Evolutionary conservation across 306 rosid species (phyloP).

Genomic region (Erythrophleum fordii): DNA sequence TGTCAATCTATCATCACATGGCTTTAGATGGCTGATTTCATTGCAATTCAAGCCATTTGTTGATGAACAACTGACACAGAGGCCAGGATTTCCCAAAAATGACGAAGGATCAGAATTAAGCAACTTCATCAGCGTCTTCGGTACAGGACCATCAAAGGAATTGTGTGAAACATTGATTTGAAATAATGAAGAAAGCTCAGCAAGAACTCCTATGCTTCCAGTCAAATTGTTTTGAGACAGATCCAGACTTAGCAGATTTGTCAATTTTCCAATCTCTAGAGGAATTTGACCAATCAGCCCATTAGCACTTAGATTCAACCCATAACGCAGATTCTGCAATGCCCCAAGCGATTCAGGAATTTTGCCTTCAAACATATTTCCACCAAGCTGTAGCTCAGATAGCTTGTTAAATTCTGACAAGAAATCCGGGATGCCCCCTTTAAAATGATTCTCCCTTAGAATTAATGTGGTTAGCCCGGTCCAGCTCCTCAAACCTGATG

Average conservation of each 20-base stretch:
- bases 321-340: constrained; percentile 52
- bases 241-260: constrained; percentile 51
- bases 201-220: constrained; percentile 60
- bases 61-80: constrained; percentile 58
- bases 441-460: constrained; percentile 67
- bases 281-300: constrained; percentile 73
- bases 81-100: constrained; percentile 63
- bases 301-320: constrained; percentile 79
- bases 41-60: constrained; percentile 49
- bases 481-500: constrained; percentile 67
- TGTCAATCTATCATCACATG: constrained; percentile 51
- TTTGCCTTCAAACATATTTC: constrained; percentile 71
- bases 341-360: constrained; percentile 72
- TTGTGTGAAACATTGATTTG: constrained; percentile 68
- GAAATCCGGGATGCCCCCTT: constrained; percentile 66
- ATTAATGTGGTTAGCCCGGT: constrained; percentile 48
- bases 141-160: constrained; percentile 67
- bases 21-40: constrained; percentile 41
- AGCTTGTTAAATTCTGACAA: constrained; percentile 54
- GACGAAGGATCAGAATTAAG: constrained; percentile 52
- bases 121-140: constrained; percentile 54
- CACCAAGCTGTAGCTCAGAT: constrained; percentile 71
- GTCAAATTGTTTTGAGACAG: constrained; percentile 78
- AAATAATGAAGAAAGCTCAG: constrained; percentile 48
- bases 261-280: constrained; percentile 50